Percentiles rank a stretch among this genome's conserved stretches.
These are phyloP conservation scores for Saccharomycopsis fibuligera DNA, from an alignment of 805 yeast genomes.

Conservation along the genomic window DNA sequence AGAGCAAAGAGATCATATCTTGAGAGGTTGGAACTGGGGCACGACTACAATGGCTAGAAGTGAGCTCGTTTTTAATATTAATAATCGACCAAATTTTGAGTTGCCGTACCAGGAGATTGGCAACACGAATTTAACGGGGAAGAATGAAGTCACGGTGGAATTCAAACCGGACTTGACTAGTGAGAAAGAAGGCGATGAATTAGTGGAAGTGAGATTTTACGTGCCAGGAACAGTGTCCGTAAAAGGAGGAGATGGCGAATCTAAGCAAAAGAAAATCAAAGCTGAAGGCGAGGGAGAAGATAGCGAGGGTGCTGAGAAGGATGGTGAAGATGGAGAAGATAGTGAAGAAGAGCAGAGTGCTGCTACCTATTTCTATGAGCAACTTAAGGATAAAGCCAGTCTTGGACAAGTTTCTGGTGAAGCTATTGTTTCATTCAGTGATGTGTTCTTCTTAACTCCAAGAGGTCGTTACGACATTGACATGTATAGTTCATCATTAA, in stretches of 20 bases:
- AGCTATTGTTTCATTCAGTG: slow-evolving; percentile 88
- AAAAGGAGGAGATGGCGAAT: slow-evolving; percentile 41
- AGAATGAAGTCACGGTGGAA: slow-evolving; percentile 90
- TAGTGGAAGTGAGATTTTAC: slow-evolving; percentile 90
- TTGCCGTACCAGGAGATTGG: slow-evolving; percentile 74
- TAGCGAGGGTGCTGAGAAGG: slow-evolving; percentile 33
- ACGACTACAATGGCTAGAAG: slow-evolving; percentile 85
- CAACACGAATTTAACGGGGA: slow-evolving; percentile 85
- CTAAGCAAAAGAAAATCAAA: slow-evolving; percentile 27
- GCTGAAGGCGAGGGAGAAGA: slow-evolving; percentile 28
- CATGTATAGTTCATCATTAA: slow-evolving; percentile 78
- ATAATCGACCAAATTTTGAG: slow-evolving; percentile 87
- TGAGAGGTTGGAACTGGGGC: slow-evolving; percentile 99
- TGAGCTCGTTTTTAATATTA: slow-evolving; percentile 79
- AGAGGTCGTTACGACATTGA: slow-evolving; percentile 98
- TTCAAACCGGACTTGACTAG: slow-evolving; percentile 51
- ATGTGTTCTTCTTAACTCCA: slow-evolving; percentile 88
- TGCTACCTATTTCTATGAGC: slow-evolving; percentile 84
- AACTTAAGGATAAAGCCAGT: slow-evolving; percentile 85
- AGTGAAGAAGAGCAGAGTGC: slow-evolving; percentile 52
- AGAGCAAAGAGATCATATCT: slow-evolving; percentile 83
- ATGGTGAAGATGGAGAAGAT: slow-evolving; percentile 26
- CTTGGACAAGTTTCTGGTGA: slow-evolving; percentile 94
- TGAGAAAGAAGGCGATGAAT: slow-evolving; percentile 75
- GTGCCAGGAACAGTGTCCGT: slow-evolving; percentile 75